A percentile compares a stretch with the other conserved stretches of the same genome.
Conservation (phyloP, 2,329 filamentous ascomycete genomes). For the Penicillium sp. region DNA sequence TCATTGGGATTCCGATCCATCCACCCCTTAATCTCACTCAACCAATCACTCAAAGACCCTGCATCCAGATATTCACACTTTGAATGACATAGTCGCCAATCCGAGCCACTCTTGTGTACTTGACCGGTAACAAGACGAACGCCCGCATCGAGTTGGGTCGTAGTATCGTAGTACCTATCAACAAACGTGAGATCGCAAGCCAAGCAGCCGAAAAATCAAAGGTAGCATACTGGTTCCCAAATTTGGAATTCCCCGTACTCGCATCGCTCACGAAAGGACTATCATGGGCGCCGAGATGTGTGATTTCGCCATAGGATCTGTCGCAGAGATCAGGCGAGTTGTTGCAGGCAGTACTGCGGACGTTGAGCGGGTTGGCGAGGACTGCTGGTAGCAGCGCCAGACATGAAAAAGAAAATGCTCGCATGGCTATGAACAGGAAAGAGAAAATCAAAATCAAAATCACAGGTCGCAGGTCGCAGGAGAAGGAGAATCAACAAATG, state of each 20-base stretch:
- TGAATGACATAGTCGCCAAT: slow-evolving; percentile 65
- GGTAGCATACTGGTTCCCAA: slow-evolving; percentile 68
- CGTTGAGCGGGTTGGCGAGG: slow-evolving; percentile 25
- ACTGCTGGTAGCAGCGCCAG: slow-evolving; percentile 28
- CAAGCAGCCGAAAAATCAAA: no score
- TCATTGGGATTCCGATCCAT: slow-evolving; percentile 65
- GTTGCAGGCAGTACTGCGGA: slow-evolving; percentile 59
- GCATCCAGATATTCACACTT: slow-evolving; percentile 63
- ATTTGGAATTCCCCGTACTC: slow-evolving; percentile 55
- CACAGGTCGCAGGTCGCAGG: not conserved
- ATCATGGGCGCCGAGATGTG: slow-evolving; percentile 71
- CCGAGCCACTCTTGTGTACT: slow-evolving; percentile 57
- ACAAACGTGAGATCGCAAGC: slow-evolving; percentile 5
- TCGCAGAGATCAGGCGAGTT: slow-evolving; percentile 70
- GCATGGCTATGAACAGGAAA: slow-evolving; percentile 21
- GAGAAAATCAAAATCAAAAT: not conserved
- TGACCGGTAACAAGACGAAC: slow-evolving; percentile 66
- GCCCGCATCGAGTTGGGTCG: slow-evolving; percentile 62
- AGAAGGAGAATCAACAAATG: slow-evolving; percentile 5
- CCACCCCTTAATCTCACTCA: slow-evolving; percentile 60
- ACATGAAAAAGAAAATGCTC: slow-evolving; percentile 22
- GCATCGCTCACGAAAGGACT: slow-evolving; percentile 64
- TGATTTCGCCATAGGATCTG: slow-evolving; percentile 67
- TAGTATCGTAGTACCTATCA: slow-evolving; percentile 56
- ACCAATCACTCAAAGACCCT: slow-evolving; percentile 59